Percentiles rank a stretch among this genome's conserved stretches.
These are phyloP conservation scores for Eucalyptus cloeziana DNA, from an alignment of 345 rosid genomes.

Conservation along the genomic window DNA sequence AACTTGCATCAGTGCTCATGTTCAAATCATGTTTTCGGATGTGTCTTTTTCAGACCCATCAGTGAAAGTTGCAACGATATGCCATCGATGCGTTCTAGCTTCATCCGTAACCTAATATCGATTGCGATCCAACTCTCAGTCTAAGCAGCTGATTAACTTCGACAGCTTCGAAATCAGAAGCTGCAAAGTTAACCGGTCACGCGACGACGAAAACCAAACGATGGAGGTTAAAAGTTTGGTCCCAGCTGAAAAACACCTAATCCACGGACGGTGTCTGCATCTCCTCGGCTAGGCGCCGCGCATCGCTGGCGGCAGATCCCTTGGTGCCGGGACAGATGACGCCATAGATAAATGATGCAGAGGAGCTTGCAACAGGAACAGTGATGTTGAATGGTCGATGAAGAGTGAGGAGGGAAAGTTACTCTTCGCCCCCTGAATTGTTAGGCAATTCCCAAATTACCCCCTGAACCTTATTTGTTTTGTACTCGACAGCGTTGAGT, in stretches of 20 bases:
- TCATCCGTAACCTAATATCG: neutral
- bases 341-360: neutral
- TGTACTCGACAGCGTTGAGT: neutral
- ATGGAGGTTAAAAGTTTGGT: neutral
- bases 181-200: neutral
- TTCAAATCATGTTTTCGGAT: neutral
- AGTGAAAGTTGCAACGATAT: neutral
- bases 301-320: neutral
- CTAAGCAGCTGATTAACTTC: neutral
- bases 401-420: neutral
- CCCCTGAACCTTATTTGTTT: neutral
- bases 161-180: neutral
- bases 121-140: neutral
- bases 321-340: neutral
- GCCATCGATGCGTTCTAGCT: neutral
- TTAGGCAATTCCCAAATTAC: neutral
- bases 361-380: neutral
- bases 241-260: neutral
- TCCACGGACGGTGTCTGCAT: neutral
- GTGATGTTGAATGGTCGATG: neutral
- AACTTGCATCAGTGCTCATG: neutral
- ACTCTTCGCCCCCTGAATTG: neutral
- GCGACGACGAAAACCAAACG: neutral
- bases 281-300: neutral
- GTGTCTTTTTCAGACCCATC: neutral